Base-by-base conservation (phyloP, 306 rosid species). In the Mucuna pruriens region DNA sequence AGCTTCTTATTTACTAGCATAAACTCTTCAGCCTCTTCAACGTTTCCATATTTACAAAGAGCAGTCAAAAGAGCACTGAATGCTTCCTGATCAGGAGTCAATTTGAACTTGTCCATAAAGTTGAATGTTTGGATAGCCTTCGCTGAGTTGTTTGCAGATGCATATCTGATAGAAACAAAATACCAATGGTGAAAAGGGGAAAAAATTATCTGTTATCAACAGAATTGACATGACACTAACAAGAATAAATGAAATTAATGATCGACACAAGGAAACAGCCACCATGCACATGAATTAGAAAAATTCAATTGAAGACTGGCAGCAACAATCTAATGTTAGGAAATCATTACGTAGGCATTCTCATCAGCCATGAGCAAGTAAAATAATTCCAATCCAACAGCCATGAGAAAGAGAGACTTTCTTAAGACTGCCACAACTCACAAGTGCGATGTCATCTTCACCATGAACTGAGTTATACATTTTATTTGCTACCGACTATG, bases 11-110 rank as follows among this genome's bases (percentile, higher is more conserved):
- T 89, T 38, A 82, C 82, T 29, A 92, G 85, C 97, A 95, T 92
- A 78, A 90, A 89, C 85, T 93, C 98, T 90, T 95, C 97, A 26
- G 97, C 99, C 85, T 95, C 97, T 78, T 95, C 97, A 2, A 90
- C 82, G 62, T 88, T 87, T 39, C 92, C 97, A 77, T 91, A 73
- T 64, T 78, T 85, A 85, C 97, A 93, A 22, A 95, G 97, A 25
- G 93, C 84, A 70, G 71, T 85, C 80, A 95, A 76, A 62, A 93
- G 89, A 13, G 82, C 75, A 80, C 71, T 80, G 80, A 88, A 86
- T 57, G 95, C 94, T 78, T 84, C 93, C 74, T 84, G 90, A 84
- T 95, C 97, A 52, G 92, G 94, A 79, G 77, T 60, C 95, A 93
- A 71, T 76, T 86, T 89, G 78, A 91, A 92, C 84, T 87, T 93